Evolutionary conservation across 495 filamentous ascomycete species (phyloP), one percentile per base, ranked within the genome.

Genomic region (Penicillium longicatenatum): DNA sequence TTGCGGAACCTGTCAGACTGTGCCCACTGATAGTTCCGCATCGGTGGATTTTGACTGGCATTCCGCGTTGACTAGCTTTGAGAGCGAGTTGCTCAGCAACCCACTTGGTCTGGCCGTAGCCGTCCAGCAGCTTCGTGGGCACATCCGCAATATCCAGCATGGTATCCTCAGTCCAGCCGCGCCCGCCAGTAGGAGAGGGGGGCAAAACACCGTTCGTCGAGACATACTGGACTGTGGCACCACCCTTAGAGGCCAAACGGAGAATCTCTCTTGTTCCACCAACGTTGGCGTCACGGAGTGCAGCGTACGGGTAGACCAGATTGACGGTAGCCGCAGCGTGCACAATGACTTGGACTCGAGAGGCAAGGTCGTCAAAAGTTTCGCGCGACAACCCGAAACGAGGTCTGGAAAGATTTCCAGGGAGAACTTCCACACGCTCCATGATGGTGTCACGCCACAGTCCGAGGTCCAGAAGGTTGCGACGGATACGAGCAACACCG

Each of bases 151-250:
- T 75, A n/a, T 69, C 69, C 12, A 88, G 69, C 71, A 82, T 82
- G 21, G 80, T 73, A 54, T 77, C 77, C 62, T 88, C 86, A 1
- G 80, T 54, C 85, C 86, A 90, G 10, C 83, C 84, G 4, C 67
- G 68, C 31, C 81, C 64, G 0, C 68, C 75, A 6, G 42, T 33
- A 33, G 52, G 52, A 2, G 82, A 83, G 5, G 83, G 76, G 0
- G 86, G 85, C 24, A 89, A 60, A 3, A 89, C 86, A 44, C 86
- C 85, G 60, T 89, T 88, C 1, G 86, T 88, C 3, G 87, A 89
- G 5, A 89, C 78, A 54, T 89, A 86, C 53, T 88, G 84, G n/a
- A 89, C 76, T 0, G 86, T 88, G 2, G 86, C 84, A 20, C 82
- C 83, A 16, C 72, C 76, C 58, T 77, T 77, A 58, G 79, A 76